A percentile compares a stretch with the other conserved stretches of the same genome.
phyloP scores from a whole-genome alignment of 768 basidiomycete species.

The Lenzites betulinus region DNA sequence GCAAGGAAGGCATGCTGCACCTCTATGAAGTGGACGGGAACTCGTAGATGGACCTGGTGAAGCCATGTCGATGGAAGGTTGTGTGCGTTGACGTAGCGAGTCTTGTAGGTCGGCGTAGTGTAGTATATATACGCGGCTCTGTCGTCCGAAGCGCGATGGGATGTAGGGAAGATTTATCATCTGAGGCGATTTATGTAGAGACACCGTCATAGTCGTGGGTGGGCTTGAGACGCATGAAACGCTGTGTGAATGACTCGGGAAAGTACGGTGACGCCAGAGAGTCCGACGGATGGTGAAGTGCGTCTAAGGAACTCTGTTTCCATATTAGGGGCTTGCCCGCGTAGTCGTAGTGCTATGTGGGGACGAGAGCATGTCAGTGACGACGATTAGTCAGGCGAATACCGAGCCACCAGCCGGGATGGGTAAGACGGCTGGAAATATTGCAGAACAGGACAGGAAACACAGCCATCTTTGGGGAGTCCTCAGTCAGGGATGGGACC shows the following conservation, averaged over 20 bases:
- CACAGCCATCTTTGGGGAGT: not conserved
- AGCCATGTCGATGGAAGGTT: not conserved
- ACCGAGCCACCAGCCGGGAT: not conserved
- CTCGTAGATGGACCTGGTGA: constrained; percentile 1
- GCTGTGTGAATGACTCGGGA: not conserved
- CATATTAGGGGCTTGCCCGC: not conserved
- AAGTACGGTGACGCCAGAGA: not conserved
- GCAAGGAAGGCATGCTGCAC: constrained; percentile 28
- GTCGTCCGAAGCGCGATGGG: not conserved
- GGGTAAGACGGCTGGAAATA: not conserved
- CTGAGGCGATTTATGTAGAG: not conserved
- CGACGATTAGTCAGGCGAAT: constrained; percentile 5
- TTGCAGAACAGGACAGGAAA: not conserved
- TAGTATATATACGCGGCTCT: not conserved
- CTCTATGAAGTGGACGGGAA: constrained; percentile 14
- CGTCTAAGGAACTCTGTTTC: not conserved
- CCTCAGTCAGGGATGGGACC: not conserved
- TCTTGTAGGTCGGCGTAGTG: too few species aligned
- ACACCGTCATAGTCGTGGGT: not conserved
- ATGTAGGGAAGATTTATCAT: constrained; percentile 7
- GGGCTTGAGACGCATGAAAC: not conserved
- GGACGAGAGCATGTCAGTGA: not conserved
- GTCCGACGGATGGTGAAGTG: not conserved
- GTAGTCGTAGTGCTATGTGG: not conserved
- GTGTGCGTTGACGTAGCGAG: not conserved